Base-by-base conservation (phyloP, 768 basidiomycete genomes). In the Kwoniella dendrophila region DNA sequence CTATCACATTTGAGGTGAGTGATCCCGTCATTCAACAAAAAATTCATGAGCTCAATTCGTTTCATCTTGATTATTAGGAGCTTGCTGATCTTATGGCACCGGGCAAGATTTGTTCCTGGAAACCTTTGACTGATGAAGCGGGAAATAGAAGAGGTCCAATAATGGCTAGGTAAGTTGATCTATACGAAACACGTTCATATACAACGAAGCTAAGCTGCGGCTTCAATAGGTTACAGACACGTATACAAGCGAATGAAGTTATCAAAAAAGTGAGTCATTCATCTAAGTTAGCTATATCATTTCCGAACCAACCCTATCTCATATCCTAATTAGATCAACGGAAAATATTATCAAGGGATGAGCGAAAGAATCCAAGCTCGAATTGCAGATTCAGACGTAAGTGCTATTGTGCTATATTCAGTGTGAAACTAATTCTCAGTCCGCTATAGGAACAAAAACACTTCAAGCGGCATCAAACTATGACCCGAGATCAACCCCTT, bases 321-420 rank as follows among this genome's bases (percentile, higher is more conserved):
- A 34, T 26, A 16, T 18, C 18, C 30, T 54, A 2, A 52, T 36
- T 22, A 70, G 69, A 64, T 70, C 34, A 67, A 70, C 33, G 69
- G 69, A 27, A 62, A 64, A 24, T 43, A 50, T 16, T 59, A 56
- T 33, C 61, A 62, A 24, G 59, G 58, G 5, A 57, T 60, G 50
- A 62, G 69, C 36, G 60, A 64, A 24, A 55, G 34, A 20, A 41
- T 73, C 2, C 67, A 69, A 36, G 69, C 68, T 20, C 53, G 72
- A 7, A 68, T 73, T 36, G 69, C 72, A 6, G 72, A 73, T 43
- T 68, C 67, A 4, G 69, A 73, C 18, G 72, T 73, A 16, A 59
- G 64, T 41, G 29, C 36, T 30, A n/a, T 44, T 26, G 49, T 43
- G 56, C 24, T 43, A n/a, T 33, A 8, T 27, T 24, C 7, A 41